phyloP scores from a whole-genome alignment of 1,284 basidiomycete species.

The Lentinula novae-zelandiae region DNA sequence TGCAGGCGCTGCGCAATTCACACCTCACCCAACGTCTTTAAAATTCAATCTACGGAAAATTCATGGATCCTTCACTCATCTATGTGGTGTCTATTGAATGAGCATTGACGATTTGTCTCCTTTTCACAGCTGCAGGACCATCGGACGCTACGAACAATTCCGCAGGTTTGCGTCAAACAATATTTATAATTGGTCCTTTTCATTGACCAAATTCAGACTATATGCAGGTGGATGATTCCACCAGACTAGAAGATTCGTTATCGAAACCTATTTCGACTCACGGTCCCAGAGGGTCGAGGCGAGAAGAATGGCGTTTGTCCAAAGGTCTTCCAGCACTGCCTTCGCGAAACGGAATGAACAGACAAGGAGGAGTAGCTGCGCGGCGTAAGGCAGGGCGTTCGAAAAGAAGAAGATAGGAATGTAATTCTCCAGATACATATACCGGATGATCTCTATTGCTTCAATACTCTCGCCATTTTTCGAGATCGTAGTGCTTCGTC shows the following conservation, averaged over 20 bases:
- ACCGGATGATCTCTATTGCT: too few species aligned
- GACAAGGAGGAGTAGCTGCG: slow-evolving; percentile 58
- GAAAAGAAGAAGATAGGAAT: slow-evolving; percentile 58
- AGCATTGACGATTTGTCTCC: slow-evolving; percentile 31
- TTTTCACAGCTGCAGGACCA: slow-evolving; percentile 28
- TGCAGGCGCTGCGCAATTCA: background rate
- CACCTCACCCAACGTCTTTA: background rate
- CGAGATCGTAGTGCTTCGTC: too few species aligned
- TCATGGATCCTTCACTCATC: slow-evolving; percentile 24
- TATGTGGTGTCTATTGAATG: slow-evolving; percentile 23
- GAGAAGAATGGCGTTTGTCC: slow-evolving; percentile 71
- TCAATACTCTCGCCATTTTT: too few species aligned
- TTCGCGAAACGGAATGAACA: slow-evolving; percentile 54
- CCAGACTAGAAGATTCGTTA: slow-evolving; percentile 19
- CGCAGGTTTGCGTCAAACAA: slow-evolving; percentile 12
- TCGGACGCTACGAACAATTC: background rate
- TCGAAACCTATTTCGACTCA: slow-evolving; percentile 64
- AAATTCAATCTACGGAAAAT: slow-evolving; percentile 8
- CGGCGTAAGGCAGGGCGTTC: slow-evolving; percentile 64
- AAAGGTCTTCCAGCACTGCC: slow-evolving; percentile 61
- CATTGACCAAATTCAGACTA: slow-evolving; percentile 34
- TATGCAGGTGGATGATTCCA: slow-evolving; percentile 47
- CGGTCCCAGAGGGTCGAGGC: slow-evolving; percentile 63
- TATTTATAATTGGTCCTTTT: slow-evolving; percentile 15
- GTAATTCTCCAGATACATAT: background rate